Percentiles rank a stretch among this genome's conserved stretches.
phyloP scores from a whole-genome alignment of 2,329 filamentous ascomycete species.

The Incumbomyces lentus region DNA sequence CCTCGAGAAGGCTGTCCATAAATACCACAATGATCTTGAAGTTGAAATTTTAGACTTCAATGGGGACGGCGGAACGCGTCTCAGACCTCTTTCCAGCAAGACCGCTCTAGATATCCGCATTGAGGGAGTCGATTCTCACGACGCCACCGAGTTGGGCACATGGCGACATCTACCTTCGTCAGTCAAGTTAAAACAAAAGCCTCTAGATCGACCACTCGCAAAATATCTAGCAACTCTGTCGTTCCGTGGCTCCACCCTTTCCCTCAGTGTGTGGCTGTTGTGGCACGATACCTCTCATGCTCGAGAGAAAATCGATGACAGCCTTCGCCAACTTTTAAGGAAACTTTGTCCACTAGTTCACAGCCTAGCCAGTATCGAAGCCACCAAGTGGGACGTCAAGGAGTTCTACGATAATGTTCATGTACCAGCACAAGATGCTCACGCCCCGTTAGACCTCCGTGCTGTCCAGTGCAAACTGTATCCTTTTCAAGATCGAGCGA shows the following conservation, averaged over 20 bases:
- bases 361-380: background rate
- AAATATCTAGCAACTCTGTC: background rate
- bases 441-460: conserved; percentile 27
- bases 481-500: conserved; percentile 38
- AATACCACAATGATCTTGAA: background rate
- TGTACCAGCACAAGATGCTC: conserved; percentile 29
- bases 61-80: background rate
- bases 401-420: conserved; percentile 41
- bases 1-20: background rate
- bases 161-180: background rate
- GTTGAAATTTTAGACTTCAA: background rate
- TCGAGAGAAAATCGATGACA: conserved; percentile 3
- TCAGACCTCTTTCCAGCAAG: background rate
- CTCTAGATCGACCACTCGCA: background rate
- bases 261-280: conserved; percentile 5
- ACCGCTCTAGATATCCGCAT: background rate
- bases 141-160: background rate
- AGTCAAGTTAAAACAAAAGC: background rate
- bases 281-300: conserved; percentile 7
- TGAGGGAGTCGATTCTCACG: background rate
- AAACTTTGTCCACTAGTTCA: background rate
- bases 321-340: conserved; percentile 5
- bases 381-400: conserved; percentile 21
- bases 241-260: background rate
- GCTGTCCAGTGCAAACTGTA: conserved; percentile 32